Base-by-base conservation (phyloP, 371 early-diverging fungal species). In the Saksenaea oblongispora region DNA sequence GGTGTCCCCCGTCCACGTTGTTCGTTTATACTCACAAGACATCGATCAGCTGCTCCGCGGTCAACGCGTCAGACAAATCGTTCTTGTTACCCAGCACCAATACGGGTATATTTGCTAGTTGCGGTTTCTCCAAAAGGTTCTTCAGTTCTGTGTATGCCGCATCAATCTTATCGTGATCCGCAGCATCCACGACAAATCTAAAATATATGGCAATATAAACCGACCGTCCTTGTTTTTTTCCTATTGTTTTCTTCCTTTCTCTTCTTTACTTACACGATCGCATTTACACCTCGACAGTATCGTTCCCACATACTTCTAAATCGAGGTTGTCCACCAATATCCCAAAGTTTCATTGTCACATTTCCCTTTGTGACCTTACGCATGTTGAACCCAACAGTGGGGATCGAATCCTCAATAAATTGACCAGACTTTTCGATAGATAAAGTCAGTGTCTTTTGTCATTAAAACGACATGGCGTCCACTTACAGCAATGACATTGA, bases 1-100 rank as follows among this genome's bases (percentile, higher is more conserved):
- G 10, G 37, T 13, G 18, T 41, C 13, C 35, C 39, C 24, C 53
- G 51, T 31, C 39, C 58, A 51, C 27, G 15, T 27, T 35, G 11
- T 18, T 35, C 27, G 13, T 13, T 5, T 22, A 42, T 54, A 79
- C 90, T 64, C 84, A 92, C 90, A 98, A 77, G 63, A 80, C 85
- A 59, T 98, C 96, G 60, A 98, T 94, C 39, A 99, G 80, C 69
- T 96, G 87, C 17, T 98, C 95, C 1, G 94, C 97, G 2, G 87
- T 86, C 64, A 97, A 76, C 26, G 98, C 95, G 14, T 86, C 89
- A n/a, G 90, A 88, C 65, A 98, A 76, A 79, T 99, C 99, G 72
- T 98, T 99, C 87, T 99, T 99, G 78, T 99, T 99, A n/a, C 98
- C 99, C 27, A 99, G 86, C 34, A 99, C 96, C 55, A 99, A 87